Evolutionary conservation across 257 asterid species (phyloP).

Genomic region (Petunia secreta): DNA sequence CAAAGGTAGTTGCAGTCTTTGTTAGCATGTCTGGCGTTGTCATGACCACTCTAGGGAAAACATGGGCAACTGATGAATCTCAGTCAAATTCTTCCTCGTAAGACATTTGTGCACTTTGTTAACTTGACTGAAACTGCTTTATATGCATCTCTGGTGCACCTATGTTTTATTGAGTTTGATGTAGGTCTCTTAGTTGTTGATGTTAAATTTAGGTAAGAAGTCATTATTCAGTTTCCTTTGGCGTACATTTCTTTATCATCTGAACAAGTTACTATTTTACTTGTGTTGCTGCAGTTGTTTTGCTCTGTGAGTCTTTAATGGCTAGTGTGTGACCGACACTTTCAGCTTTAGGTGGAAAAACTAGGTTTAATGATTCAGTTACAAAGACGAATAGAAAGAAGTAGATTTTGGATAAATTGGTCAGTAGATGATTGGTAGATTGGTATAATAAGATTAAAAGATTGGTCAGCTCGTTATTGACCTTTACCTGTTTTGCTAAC

Average conservation of each 20-base stretch:
- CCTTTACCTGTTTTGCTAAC: background rate
- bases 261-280: background rate
- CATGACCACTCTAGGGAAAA: constrained; percentile 95
- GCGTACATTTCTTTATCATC: background rate
- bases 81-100: constrained; percentile 64
- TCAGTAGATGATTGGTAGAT: background rate
- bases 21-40: constrained; percentile 92
- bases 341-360: constrained; percentile 14
- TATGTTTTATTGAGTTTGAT: background rate
- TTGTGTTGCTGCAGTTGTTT: constrained; percentile 10
- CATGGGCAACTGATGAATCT: constrained; percentile 95
- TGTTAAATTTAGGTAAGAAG: background rate
- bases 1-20: constrained; percentile 86
- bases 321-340: background rate
- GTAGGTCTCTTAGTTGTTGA: constrained; percentile 12
- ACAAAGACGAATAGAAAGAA: background rate
- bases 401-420: background rate
- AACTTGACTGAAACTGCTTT: constrained; percentile 13
- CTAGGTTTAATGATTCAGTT: constrained; percentile 1
- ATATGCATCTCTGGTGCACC: background rate
- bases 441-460: background rate
- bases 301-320: constrained; percentile 3
- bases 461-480: background rate
- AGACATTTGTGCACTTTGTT: constrained; percentile 36
- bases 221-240: background rate